Evolutionary conservation across 2,329 filamentous ascomycete species (phyloP).

Genomic region (Coleophoma eucalyptorum): DNA sequence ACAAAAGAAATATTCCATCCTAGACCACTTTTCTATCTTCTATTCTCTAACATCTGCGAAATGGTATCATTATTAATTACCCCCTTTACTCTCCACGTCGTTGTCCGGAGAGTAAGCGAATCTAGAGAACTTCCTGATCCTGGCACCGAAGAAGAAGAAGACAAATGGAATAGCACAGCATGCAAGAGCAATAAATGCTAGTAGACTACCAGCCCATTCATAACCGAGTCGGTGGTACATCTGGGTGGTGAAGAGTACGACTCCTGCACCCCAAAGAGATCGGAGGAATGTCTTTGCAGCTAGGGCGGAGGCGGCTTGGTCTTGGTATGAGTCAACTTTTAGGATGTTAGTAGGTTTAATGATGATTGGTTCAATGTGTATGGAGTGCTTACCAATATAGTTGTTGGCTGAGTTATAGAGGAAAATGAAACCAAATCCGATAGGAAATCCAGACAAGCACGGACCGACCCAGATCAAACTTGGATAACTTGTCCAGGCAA

Average conservation of each 20-base stretch:
- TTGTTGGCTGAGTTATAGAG: slow-evolving; percentile 51
- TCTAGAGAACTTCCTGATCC: slow-evolving; percentile 64
- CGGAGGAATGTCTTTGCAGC: slow-evolving; percentile 79
- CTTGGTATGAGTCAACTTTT: slow-evolving; percentile 60
- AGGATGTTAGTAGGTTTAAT: slow-evolving; percentile 41
- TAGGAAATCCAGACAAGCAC: slow-evolving; percentile 32
- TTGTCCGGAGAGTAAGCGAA: slow-evolving; percentile 56
- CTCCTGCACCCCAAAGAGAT: slow-evolving; percentile 74
- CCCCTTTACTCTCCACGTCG: no score
- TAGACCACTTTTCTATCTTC: no score
- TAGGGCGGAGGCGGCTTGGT: slow-evolving; percentile 76
- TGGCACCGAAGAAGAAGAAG: slow-evolving; percentile 74
- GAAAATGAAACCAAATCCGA: slow-evolving; percentile 47
- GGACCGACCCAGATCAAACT: slow-evolving; percentile 54
- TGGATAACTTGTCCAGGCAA: slow-evolving; percentile 62
- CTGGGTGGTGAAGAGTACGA: slow-evolving; percentile 76
- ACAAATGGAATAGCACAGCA: slow-evolving; percentile 81
- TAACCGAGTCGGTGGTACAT: slow-evolving; percentile 73
- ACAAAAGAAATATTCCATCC: no score
- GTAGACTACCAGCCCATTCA: slow-evolving; percentile 70
- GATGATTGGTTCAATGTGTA: no score
- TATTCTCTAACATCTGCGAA: no score
- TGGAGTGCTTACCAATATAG: neutral
- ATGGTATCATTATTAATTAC: no score
- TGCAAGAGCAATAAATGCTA: slow-evolving; percentile 70